These are phyloP conservation scores for Actinomortierella ambigua DNA, from an alignment of 371 early-diverging fungal genomes.

Conservation along the genomic window DNA sequence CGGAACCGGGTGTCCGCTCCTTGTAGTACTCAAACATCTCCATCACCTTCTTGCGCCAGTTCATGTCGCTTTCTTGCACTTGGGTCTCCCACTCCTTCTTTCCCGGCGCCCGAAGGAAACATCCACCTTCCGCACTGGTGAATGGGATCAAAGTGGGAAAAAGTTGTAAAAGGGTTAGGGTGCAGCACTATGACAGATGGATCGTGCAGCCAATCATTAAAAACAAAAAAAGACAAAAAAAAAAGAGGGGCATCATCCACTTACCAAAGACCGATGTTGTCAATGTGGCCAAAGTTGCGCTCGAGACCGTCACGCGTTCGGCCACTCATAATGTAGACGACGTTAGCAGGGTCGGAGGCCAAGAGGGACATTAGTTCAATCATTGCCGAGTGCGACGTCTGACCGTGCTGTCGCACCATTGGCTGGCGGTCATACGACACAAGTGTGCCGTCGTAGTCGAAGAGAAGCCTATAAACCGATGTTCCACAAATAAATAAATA, in stretches of 20 bases:
- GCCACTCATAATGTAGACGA: conserved; percentile 86
- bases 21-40: conserved; percentile 88
- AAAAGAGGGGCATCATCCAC: too few relatives aligned
- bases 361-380: conserved; percentile 60
- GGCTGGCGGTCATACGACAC: conserved; percentile 68
- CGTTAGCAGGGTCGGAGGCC: conserved; percentile 70
- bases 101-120: conserved; percentile 75
- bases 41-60: conserved; percentile 83
- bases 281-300: conserved; percentile 74
- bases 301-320: conserved; percentile 78
- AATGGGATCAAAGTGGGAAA: background rate
- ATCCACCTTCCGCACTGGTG: conserved; percentile 85
- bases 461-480: conserved; percentile 53
- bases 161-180: conserved; percentile 5
- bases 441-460: conserved; percentile 92
- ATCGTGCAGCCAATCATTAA: background rate
- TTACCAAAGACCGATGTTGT: conserved; percentile 78
- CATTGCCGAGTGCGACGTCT: conserved; percentile 51
- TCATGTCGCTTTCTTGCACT: conserved; percentile 75
- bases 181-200: too few relatives aligned
- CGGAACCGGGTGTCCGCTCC: conserved; percentile 87
- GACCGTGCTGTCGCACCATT: conserved; percentile 33
- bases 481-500: background rate
- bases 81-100: conserved; percentile 77
- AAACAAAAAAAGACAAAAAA: background rate